Base-by-base conservation (phyloP, 2,329 filamentous ascomycete genomes). In the Aspergillus fructus region DNA sequence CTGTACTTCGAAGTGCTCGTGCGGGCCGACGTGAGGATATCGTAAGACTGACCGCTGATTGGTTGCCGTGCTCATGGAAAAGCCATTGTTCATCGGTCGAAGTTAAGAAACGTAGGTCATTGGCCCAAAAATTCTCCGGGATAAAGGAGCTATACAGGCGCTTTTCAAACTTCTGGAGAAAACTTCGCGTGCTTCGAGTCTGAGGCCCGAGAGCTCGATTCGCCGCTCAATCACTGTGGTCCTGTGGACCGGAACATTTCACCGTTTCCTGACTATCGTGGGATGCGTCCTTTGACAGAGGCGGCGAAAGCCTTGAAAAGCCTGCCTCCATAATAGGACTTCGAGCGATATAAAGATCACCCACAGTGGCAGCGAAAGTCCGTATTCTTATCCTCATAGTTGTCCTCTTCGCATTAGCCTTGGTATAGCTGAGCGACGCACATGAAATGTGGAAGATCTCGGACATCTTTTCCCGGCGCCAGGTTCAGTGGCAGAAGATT, bases 31-130 rank as follows among this genome's bases (percentile, higher is more conserved):
- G 40, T 37, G 42, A 41, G 43, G 34, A 54, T 33, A 54, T 54
- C 34, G 43, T 48, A 54, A 54, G 43, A 48, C 37, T 33, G 43
- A 33, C 51, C 51, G 42, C 43, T 54, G 51, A 54, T 54, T 54
- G 51, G 51, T 39, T 54, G 45, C 33, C 51, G 42, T 54, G 7
- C 34, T 39, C 40, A 33, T 48, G 23, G 42, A 41, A 53, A 46
- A 48, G 51, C 34, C 8, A 47, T 41, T 42, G 46, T 53, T 54
- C 51, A 54, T 54, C 51, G 51, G 51, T 54, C 34, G 15, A 48
- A 54, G n/a, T 46, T 54, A 40, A 48, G n/a, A 33, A 17, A 13
- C 51, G 43, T 23, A 40, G 43, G 51, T 41, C 34, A 54, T 54
- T 54, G 51, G 51, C 37, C 51, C 42, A 41, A 48, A 40, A 46